Conservation (phyloP, 2,329 filamentous ascomycete genomes). For the Pyricularia grisea region DNA sequence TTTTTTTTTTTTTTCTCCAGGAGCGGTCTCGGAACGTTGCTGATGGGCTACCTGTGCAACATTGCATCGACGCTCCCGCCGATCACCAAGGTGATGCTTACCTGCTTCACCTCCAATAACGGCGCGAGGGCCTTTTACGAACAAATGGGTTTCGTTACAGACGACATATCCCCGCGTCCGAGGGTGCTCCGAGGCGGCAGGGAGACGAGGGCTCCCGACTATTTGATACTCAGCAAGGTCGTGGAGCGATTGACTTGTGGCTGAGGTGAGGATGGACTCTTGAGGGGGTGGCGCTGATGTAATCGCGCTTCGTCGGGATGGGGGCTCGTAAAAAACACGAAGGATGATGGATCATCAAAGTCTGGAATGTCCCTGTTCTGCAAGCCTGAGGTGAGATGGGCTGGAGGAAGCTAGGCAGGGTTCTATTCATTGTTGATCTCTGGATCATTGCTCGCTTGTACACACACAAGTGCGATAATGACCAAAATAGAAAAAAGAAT, state of each 20-base stretch:
- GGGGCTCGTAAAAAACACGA: background rate
- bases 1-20: constrained; percentile 20
- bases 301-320: background rate
- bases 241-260: background rate
- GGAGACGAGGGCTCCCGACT: constrained; percentile 40
- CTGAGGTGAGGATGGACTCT: background rate
- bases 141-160: constrained; percentile 45
- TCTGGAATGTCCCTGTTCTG: background rate
- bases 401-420: background rate
- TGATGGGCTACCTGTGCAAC: constrained; percentile 47
- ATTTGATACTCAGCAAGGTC: constrained; percentile 50
- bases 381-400: background rate
- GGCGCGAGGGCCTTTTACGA: constrained; percentile 48
- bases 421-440: background rate
- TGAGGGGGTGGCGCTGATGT: background rate
- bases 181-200: constrained; percentile 42
- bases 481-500: background rate
- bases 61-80: constrained; percentile 44
- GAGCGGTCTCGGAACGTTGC: constrained; percentile 50
- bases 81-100: constrained; percentile 63
- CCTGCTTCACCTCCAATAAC: constrained; percentile 56
- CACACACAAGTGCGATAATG: background rate
- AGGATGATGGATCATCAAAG: background rate
- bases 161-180: constrained; percentile 44
- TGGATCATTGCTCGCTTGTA: background rate